These are phyloP conservation scores for Lactarius hatsudake DNA, from an alignment of 768 basidiomycete species.

Conservation along the genomic window DNA sequence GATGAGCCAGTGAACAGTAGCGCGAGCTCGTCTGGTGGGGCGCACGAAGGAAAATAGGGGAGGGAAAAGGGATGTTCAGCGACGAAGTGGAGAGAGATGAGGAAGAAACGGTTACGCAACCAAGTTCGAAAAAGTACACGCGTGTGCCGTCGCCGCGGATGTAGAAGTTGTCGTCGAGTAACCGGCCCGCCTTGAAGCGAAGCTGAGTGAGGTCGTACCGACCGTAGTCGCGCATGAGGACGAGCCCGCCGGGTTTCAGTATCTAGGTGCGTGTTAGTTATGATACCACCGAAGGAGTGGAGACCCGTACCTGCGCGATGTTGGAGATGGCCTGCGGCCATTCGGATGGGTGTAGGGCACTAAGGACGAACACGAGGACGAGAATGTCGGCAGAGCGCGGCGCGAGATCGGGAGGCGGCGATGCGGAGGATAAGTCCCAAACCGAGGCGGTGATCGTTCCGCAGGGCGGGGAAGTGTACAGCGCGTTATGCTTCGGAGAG, in stretches of 20 bases:
- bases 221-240: constrained; percentile 92
- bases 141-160: constrained; percentile 95
- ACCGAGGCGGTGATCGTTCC: constrained; percentile 78
- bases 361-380: constrained; percentile 91
- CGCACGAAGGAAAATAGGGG: too few relatives aligned
- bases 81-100: neutral
- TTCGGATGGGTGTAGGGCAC: constrained; percentile 90
- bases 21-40: constrained; percentile 67
- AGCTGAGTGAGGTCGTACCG: constrained; percentile 93
- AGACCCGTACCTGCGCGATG: constrained; percentile 57
- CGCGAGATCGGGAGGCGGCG: constrained; percentile 60
- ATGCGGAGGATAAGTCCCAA: constrained; percentile 82
- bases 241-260: constrained; percentile 82
- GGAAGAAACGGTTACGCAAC: constrained; percentile 38
- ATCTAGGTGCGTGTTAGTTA: constrained; percentile 47
- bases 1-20: constrained; percentile 71
- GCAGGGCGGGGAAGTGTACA: constrained; percentile 63
- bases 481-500: constrained; percentile 55
- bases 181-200: constrained; percentile 82
- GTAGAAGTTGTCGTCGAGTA: constrained; percentile 93
- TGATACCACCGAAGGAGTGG: constrained; percentile 6
- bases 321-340: constrained; percentile 84
- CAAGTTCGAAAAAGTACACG: constrained; percentile 94
- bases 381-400: constrained; percentile 80
- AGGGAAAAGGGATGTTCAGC: neutral